These are phyloP conservation scores for Paramecium caudatum DNA, from an alignment of 73 alveolate genomes.

Conservation along the genomic window DNA sequence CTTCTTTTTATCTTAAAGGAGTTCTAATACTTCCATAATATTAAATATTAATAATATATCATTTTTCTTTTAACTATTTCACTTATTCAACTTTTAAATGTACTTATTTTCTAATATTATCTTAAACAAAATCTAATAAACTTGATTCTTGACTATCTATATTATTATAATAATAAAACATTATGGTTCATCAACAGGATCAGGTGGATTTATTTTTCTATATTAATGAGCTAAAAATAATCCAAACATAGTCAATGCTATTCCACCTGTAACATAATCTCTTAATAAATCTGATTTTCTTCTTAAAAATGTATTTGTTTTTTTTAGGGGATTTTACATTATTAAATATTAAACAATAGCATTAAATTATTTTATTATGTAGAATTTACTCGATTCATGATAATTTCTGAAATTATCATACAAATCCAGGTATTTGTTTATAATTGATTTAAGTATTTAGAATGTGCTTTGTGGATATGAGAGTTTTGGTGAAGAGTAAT, in stretches of 20 bases:
- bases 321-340: slow-evolving; percentile 29
- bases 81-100: not conserved
- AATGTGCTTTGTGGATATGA: no score
- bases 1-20: not conserved
- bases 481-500: no score
- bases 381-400: no score
- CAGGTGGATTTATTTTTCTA: slow-evolving; percentile 27
- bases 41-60: not conserved
- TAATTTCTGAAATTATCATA: no score
- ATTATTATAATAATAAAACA: not conserved
- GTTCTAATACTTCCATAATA: slow-evolving; percentile 1
- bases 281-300: slow-evolving; percentile 44
- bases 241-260: not conserved
- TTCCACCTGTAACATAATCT: not conserved
- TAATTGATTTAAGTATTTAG: no score
- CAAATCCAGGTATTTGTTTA: no score
- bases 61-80: not conserved
- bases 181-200: slow-evolving; percentile 58
- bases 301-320: slow-evolving; percentile 1
- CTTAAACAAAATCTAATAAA: not conserved
- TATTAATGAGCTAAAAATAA: not conserved
- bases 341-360: no score
- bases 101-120: not conserved
- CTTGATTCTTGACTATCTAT: not conserved
- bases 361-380: no score